A percentile compares a stretch with the other conserved stretches of the same genome.
These are phyloP conservation scores for Claviceps citrina DNA, from an alignment of 2,329 filamentous ascomycete species.

Conservation along the genomic window DNA sequence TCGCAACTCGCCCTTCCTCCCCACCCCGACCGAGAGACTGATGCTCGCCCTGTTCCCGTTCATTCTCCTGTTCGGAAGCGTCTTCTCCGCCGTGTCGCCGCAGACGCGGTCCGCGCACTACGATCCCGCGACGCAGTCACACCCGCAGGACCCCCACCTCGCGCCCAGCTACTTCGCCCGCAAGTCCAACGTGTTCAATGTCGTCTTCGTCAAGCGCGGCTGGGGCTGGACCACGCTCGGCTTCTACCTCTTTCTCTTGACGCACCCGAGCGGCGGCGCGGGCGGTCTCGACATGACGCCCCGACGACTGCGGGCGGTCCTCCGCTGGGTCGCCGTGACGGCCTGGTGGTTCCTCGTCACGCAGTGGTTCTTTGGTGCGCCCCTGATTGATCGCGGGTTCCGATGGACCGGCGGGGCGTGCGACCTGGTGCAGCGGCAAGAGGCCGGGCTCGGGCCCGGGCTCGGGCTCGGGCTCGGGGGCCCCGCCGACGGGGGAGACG, in stretches of 20 bases:
- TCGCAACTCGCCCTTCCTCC: conserved; percentile 45
- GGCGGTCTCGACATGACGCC: conserved; percentile 11
- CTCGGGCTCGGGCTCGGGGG: conserved; percentile 31
- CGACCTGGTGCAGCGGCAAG: conserved; percentile 38
- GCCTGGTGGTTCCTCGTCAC: conserved; percentile 72
- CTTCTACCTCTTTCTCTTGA: conserved; percentile 53
- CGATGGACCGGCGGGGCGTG: conserved; percentile 78
- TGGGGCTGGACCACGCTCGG: conserved; percentile 81
- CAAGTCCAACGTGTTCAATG: conserved; percentile 85
- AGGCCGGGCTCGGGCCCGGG: no score
- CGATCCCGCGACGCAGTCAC: conserved; percentile 45
- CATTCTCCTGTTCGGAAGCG: conserved; percentile 64
- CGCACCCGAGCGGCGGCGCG: conserved; percentile 41
- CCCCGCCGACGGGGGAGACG: conserved; percentile 28
- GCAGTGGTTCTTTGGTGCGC: conserved; percentile 91
- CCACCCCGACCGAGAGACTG: conserved; percentile 50
- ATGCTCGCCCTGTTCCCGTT: conserved; percentile 58
- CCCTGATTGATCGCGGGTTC: conserved; percentile 81
- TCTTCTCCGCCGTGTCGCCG: conserved; percentile 68
- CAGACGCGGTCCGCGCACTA: conserved; percentile 49
- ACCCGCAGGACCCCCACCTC: conserved; percentile 35
- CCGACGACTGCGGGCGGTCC: conserved; percentile 37
- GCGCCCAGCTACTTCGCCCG: conserved; percentile 81
- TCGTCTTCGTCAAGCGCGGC: conserved; percentile 84
- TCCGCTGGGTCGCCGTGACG: conserved; percentile 61